A percentile compares a stretch with the other conserved stretches of the same genome.
Conservation (phyloP, 106 monocot genomes). For the Posidonia australis region DNA sequence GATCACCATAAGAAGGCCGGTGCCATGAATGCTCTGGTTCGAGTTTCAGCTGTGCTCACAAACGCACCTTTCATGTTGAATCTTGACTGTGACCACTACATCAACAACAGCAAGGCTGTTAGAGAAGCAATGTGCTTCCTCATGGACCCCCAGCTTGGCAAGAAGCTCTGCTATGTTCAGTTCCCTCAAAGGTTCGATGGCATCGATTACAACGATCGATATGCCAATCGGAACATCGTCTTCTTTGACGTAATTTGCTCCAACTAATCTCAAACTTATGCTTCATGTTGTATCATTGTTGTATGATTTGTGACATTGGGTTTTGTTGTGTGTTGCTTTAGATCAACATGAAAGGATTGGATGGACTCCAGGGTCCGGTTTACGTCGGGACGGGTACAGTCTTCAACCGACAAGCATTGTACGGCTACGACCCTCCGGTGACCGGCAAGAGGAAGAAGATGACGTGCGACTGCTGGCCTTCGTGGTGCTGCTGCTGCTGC, state of each 20-base stretch:
- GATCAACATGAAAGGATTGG: constrained; percentile 93
- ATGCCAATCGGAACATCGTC: constrained; percentile 84
- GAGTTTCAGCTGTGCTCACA: constrained; percentile 82
- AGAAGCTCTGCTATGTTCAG: constrained; percentile 93
- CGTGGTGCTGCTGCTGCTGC: constrained; percentile 82
- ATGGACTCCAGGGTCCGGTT: constrained; percentile 89
- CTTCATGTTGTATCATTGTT: background rate
- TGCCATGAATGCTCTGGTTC: constrained; percentile 87
- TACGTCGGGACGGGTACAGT: constrained; percentile 86
- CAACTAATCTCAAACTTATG: background rate
- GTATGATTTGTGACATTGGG: background rate
- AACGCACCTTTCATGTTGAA: constrained; percentile 88
- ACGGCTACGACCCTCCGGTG: constrained; percentile 77
- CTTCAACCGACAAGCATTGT: constrained; percentile 81
- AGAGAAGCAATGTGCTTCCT: constrained; percentile 93
- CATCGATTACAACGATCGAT: constrained; percentile 65
- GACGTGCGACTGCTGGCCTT: constrained; percentile 97
- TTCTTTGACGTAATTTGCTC: constrained; percentile 66
- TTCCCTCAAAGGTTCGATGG: constrained; percentile 93
- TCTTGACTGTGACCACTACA: constrained; percentile 84
- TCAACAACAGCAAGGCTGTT: constrained; percentile 86
- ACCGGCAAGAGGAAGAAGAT: constrained; percentile 58
- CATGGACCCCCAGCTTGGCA: constrained; percentile 90
- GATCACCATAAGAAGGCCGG: constrained; percentile 93
- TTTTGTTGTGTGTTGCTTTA: constrained; percentile 9